Base-by-base conservation (phyloP, 768 basidiomycete species). In the Termitomyces sp. region DNA sequence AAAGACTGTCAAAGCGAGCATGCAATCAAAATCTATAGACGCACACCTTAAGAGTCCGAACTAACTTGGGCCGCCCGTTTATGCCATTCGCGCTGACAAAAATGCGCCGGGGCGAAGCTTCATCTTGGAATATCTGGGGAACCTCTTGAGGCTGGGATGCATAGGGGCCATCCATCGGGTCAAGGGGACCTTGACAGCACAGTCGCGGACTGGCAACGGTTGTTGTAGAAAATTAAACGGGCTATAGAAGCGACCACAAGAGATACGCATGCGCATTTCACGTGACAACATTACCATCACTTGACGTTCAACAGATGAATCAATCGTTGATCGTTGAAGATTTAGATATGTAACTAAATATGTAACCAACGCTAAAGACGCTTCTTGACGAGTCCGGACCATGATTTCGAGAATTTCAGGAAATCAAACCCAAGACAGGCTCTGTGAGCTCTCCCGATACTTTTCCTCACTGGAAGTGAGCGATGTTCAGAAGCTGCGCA, bases 61-160 rank as follows among this genome's bases (percentile, higher is more conserved):
- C 75, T 9, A 87, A 69, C 54, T 73, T 80, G 1, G 82, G 80
- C 21, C 83, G 78, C 35, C 70, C 68, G 14, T 59, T 32, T 43
- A 84, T 76, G 21, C 78, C 79, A 10, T 78, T 76, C 12, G 83
- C 79, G 62, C 87, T 84, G 0, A 85, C 73, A 61, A 83, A 86
- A 16, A 88, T 65, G 7, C 68, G 75, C 52, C 85, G 64, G 3
- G 79, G 72, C 17, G 63, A 66, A 0, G 77, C 79, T 57, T 76
- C 70, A 0, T 55, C 55, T 76, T 70, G 5, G 68, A 64, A 62
- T 82, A 79, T 37, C 23, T 51, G 10, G 2, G 56, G 57, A 8
- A 55, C 21, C 25, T 58, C 41, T 45, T 52, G 50, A 12, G 52
- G 9, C 37, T 58, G 56, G 9, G 51, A 52, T 35, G 39, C 39